A percentile compares a stretch with the other conserved stretches of the same genome.
phyloP scores from a whole-genome alignment of 371 early-diverging fungal species.

The Basidiobolus meristosporus region DNA sequence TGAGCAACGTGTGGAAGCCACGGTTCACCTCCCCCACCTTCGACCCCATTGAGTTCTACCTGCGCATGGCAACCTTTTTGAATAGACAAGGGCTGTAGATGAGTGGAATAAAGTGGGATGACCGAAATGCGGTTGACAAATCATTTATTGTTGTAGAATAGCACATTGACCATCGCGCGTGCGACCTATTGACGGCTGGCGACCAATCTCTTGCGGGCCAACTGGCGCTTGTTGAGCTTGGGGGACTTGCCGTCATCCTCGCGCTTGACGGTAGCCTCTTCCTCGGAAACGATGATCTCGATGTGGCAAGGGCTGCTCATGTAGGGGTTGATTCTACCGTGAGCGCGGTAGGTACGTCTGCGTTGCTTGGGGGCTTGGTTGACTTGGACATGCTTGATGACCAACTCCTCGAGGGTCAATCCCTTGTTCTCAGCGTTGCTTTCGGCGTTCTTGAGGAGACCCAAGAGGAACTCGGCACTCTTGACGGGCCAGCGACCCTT shows the following conservation, averaged over 20 bases:
- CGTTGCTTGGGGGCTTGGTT: too few relatives aligned
- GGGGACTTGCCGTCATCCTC: conserved; percentile 38
- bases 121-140: too few relatives aligned
- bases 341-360: too few relatives aligned
- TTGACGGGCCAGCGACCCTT: conserved; percentile 99
- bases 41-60: conserved; percentile 59
- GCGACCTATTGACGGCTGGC: too few relatives aligned
- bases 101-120: too few relatives aligned
- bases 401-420: conserved; percentile 67
- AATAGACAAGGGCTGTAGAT: conserved; percentile 24
- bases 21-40: conserved; percentile 14
- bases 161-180: too few relatives aligned
- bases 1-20: conserved; percentile 30
- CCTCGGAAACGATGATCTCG: conserved; percentile 81
- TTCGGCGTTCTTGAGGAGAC: conserved; percentile 93
- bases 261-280: conserved; percentile 55
- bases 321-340: too few relatives aligned
- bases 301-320: conserved; percentile 96
- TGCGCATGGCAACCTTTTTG: conserved; percentile 48
- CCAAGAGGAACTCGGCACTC: conserved; percentile 81
- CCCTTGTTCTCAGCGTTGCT: conserved; percentile 95
- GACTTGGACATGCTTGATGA: conserved; percentile 91
- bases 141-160: too few relatives aligned
- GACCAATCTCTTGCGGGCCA: conserved; percentile 16
- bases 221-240: conserved; percentile 31